Percentiles rank a stretch among this genome's conserved stretches.
Evolutionary conservation across 176 grass and related monocot genomes (phyloP).

Genomic region (Ensete ventricosum): DNA sequence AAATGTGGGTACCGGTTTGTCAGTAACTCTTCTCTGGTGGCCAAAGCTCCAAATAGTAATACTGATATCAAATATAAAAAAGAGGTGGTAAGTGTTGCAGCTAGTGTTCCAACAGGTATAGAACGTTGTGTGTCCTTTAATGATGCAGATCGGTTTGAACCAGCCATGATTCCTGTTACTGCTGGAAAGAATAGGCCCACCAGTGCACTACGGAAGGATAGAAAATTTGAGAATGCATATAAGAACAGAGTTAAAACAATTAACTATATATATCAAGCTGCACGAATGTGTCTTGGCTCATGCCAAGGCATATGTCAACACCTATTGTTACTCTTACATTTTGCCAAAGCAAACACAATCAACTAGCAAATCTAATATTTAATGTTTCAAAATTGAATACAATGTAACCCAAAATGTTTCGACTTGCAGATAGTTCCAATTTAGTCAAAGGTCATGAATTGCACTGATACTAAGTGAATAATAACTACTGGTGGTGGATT

Average conservation of each 20-base stretch:
- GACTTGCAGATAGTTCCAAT: background rate
- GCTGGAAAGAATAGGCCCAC: constrained; percentile 98
- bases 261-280: background rate
- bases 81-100: constrained; percentile 74
- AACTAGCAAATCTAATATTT: background rate
- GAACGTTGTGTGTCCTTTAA: constrained; percentile 96
- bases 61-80: constrained; percentile 80
- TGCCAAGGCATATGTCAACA: background rate
- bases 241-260: background rate
- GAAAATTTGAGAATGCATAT: background rate
- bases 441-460: background rate
- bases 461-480: no score
- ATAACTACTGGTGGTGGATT: no score
- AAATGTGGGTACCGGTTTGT: constrained; percentile 58
- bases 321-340: background rate
- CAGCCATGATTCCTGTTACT: constrained; percentile 98
- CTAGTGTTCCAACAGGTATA: constrained; percentile 87
- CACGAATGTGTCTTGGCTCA: background rate
- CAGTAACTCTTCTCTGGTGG: constrained; percentile 87
- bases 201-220: constrained; percentile 60
- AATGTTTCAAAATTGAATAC: background rate
- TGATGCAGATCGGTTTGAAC: constrained; percentile 91
- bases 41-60: constrained; percentile 85
- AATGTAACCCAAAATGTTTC: background rate
- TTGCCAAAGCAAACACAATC: background rate